Evolutionary conservation across 2,329 filamentous ascomycete genomes (phyloP).

Genomic region (Colletotrichum navitas): DNA sequence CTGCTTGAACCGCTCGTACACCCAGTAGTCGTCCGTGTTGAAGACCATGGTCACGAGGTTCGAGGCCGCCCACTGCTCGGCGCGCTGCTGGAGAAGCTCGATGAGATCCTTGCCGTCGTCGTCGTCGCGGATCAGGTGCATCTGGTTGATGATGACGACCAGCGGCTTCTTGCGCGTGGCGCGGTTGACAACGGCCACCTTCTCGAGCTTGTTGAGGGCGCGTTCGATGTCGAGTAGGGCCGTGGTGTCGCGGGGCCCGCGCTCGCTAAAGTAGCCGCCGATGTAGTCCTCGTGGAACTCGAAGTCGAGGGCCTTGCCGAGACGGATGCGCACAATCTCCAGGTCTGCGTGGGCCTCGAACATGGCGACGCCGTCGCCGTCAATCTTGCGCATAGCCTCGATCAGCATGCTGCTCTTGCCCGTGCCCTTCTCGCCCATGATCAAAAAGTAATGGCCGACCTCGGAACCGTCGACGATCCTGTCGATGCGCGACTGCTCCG

Average conservation of each 20-base stretch:
- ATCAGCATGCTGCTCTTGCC: conserved; percentile 97
- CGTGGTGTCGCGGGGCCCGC: conserved; percentile 90
- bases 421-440: conserved; percentile 95
- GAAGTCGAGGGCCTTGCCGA: conserved; percentile 95
- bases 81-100: conserved; percentile 93
- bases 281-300: conserved; percentile 99
- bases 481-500: conserved; percentile 86
- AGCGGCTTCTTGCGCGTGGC: conserved; percentile 75
- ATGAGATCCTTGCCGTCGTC: conserved; percentile 93
- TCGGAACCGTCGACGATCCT: conserved; percentile 81
- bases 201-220: conserved; percentile 97
- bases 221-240: conserved; percentile 95
- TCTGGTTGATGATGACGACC: conserved; percentile 94
- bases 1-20: conserved; percentile 93
- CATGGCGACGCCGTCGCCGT: conserved; percentile 92
- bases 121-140: conserved; percentile 91
- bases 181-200: conserved; percentile 84
- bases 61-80: conserved; percentile 95
- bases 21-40: conserved; percentile 98
- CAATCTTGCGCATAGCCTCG: conserved; percentile 92
- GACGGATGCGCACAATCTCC: conserved; percentile 92
- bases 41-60: conserved; percentile 93
- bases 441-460: conserved; percentile 87
- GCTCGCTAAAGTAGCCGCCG: conserved; percentile 93
- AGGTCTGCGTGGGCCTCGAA: conserved; percentile 95